Conservation (phyloP, 345 rosid species). For the Eucalyptus albens region DNA sequence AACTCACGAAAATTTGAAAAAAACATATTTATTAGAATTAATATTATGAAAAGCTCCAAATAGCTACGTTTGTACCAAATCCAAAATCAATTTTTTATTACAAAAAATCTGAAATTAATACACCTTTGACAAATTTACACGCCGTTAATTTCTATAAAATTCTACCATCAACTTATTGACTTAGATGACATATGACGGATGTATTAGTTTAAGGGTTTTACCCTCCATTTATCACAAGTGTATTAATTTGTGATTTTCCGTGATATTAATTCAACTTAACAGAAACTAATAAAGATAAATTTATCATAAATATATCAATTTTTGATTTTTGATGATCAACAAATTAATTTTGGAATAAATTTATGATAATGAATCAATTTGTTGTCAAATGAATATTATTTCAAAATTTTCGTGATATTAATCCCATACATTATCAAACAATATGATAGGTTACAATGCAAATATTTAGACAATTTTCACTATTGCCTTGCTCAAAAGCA, state of each 20-base stretch:
- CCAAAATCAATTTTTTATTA: no score
- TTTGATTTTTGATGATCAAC: rapidly evolving
- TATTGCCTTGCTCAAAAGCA: not conserved
- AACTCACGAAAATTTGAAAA: not conserved
- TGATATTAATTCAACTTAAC: rapidly evolving
- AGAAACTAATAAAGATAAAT: rapidly evolving
- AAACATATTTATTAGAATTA: not conserved
- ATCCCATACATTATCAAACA: rapidly evolving
- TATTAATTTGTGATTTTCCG: rapidly evolving
- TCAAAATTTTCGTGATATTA: rapidly evolving
- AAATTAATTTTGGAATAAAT: no score
- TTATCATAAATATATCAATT: rapidly evolving
- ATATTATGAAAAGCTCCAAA: no score
- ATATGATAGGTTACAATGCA: not conserved
- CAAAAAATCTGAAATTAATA: not conserved
- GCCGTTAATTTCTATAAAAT: rapidly evolving
- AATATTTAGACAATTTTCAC: not conserved
- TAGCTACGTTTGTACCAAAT: no score
- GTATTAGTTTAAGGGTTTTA: rapidly evolving
- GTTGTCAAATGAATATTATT: no score
- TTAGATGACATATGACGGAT: rapidly evolving
- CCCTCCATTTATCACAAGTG: rapidly evolving
- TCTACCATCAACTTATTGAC: rapidly evolving
- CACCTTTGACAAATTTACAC: rapidly evolving
- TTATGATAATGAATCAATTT: no score